Evolutionary conservation across 495 filamentous ascomycete species (phyloP), one percentile per base, ranked within the genome.

Genomic region (Lasiosphaeria miniovina): DNA sequence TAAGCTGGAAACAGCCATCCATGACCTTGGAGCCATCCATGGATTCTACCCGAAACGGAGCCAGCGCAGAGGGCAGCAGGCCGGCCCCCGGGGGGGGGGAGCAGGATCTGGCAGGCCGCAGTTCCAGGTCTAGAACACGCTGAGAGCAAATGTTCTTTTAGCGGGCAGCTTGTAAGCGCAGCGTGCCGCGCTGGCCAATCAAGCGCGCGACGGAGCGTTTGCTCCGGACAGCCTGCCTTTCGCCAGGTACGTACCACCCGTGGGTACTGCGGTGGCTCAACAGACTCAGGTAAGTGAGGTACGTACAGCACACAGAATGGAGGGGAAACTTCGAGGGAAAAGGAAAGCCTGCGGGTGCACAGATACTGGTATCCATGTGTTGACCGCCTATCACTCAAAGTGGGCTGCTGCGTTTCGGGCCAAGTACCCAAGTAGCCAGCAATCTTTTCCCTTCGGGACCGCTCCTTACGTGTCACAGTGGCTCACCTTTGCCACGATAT

Each of bases 201-300:
- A 76, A 33, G 59, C 36, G 48, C 9, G 4, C 8, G 31, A 58
- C 4, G 73, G 73, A 75, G 71, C 67, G 52, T 65, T 65, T 69
- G 68, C 71, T 75, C 73, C 73, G 73, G 70, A 17, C 53, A 60
- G 61, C 61, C 38, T 67, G 61, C 54, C 63, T 67, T 14, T 51
- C 61, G 65, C 24, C 24, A 24, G 24, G 24, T 24, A 24, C 24
- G 65, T 64, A 68, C 64, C 61, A 69, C 62, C 66, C 69, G 61
- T 66, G 53, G 59, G 17, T 14, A 52, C 64, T 62, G 65, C 56
- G 60, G 52, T 63, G 61, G 49, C 64, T 69, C 64, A 57, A 68
- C 46, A 57, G 62, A 60, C 62, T 65, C 65, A 68, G 61, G 65
- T 62, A 60, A 54, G 59, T 32, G 14, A 12, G 12, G 12, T 5